Base-by-base conservation (phyloP, 2,329 filamentous ascomycete genomes). In the Arthroderma sp. region DNA sequence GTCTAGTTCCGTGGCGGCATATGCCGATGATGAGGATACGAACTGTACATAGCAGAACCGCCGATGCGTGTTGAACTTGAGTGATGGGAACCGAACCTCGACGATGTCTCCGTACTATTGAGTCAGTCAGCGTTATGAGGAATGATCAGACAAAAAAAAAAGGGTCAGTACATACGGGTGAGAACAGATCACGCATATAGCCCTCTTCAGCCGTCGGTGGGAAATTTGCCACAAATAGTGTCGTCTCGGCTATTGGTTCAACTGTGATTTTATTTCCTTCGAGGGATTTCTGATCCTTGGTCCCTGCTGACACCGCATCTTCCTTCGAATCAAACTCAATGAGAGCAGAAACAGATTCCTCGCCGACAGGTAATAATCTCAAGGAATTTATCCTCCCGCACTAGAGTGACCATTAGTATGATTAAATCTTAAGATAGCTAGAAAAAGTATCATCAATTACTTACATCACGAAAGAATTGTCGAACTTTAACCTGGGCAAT, bases 31-130 rank as follows among this genome's bases (percentile, higher is more conserved):
- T 2, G 74, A 64, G 30, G 78, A 77, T 40, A 79, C 74, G 60
- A 95, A 95, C n/a, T 93, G 85, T 5, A 95, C 73, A 61, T 98
- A 98, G 68, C 88, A 95, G 67, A 98, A 98, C 27, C 91, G 82
- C 30, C 91, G 84, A 54, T 85, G 81, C 1, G 82, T 81, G 56
- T 95, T 89, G 62, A 75, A 87, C 60, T 93, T 93, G 42, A 98
- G 75, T 46, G 86, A 94, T 1, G 91, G 91, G 66, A 91, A 91
- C 22, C 91, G 81, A 43, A 96, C 74, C 55, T 81, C 85, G 45
- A 94, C 72, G 45, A 98, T 80, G 37, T 89, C 78, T 37, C 91
- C 91, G 56, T 81, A 89, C 47, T 70, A 60, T 38, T 45, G 33
- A 38, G 47, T 36, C 15, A 42, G 52, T 43, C 32, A 34, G 11